These are phyloP conservation scores for Primulina eburnea DNA, from an alignment of 257 asterid genomes.

Conservation along the genomic window DNA sequence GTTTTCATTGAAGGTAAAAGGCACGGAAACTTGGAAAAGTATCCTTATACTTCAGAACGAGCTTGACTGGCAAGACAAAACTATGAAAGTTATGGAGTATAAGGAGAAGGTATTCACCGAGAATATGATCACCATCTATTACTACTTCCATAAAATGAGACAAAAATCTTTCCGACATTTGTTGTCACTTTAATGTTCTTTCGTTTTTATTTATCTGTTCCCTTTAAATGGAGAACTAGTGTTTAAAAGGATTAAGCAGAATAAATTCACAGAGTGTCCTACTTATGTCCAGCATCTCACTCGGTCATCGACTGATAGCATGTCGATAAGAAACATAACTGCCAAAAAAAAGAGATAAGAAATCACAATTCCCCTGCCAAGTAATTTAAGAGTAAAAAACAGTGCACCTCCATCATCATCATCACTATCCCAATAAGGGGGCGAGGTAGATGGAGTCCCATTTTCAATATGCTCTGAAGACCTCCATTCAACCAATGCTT, in stretches of 20 bases:
- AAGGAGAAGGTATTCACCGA: neutral
- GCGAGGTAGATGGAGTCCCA: conserved; percentile 65
- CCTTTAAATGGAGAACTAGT: conserved; percentile 9
- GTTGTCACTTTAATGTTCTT: neutral
- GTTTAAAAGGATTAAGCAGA: neutral
- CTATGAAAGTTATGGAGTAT: neutral
- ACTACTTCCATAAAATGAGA: neutral
- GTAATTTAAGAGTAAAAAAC: conserved; percentile 11
- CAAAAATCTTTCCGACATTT: neutral
- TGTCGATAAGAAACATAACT: neutral
- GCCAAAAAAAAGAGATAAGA: conserved; percentile 1
- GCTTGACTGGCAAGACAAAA: neutral
- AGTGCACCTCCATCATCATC: conserved; percentile 53
- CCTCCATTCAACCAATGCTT: conserved; percentile 70
- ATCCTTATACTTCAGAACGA: neutral
- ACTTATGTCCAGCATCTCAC: conserved; percentile 10
- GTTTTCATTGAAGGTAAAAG: neutral
- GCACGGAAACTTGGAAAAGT: neutral
- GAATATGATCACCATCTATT: neutral
- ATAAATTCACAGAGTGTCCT: neutral
- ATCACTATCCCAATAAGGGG: conserved; percentile 81
- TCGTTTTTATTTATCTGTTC: neutral
- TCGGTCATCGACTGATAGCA: neutral
- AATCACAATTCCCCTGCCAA: neutral
- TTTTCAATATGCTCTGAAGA: conserved; percentile 66